phyloP scores from a whole-genome alignment of 495 filamentous ascomycete species.

The Aspergillus nanangensis region DNA sequence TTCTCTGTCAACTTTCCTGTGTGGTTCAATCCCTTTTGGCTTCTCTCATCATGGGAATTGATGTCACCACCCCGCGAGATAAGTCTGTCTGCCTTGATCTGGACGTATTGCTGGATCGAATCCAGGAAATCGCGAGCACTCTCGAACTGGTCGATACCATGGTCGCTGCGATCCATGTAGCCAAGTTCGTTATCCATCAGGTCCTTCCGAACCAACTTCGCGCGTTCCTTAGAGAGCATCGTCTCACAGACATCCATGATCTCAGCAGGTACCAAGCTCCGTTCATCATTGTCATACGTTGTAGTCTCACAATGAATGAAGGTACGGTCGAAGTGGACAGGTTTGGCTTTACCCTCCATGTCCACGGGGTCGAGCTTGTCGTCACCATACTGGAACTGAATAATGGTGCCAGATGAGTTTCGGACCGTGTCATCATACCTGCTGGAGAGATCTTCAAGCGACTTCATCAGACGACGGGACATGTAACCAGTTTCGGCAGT shows the following conservation, averaged over 20 bases:
- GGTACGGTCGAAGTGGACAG: slow-evolving; percentile 88
- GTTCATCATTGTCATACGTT: slow-evolving; percentile 74
- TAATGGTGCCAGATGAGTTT: slow-evolving; percentile 76
- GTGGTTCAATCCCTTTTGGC: slow-evolving; percentile 52
- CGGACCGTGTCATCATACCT: slow-evolving; percentile 93
- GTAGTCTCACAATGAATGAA: slow-evolving; percentile 77
- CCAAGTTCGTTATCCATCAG: slow-evolving; percentile 46
- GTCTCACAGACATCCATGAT: slow-evolving; percentile 61
- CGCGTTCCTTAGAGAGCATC: slow-evolving; percentile 59
- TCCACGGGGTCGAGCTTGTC: slow-evolving; percentile 93
- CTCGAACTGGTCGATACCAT: slow-evolving; percentile 77
- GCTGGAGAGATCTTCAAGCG: slow-evolving; percentile 86
- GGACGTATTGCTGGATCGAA: slow-evolving; percentile 67
- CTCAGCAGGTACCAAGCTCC: slow-evolving; percentile 66
- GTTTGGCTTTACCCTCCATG: slow-evolving; percentile 93
- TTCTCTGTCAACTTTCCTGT: slow-evolving; percentile 74
- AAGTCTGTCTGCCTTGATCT: slow-evolving; percentile 51
- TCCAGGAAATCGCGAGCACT: slow-evolving; percentile 78
- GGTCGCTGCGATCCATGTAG: slow-evolving; percentile 61
- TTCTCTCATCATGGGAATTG: slow-evolving; percentile 33
- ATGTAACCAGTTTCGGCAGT: slow-evolving; percentile 99
- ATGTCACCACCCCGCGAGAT: slow-evolving; percentile 35
- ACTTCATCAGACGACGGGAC: slow-evolving; percentile 98
- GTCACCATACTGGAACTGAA: slow-evolving; percentile 96
- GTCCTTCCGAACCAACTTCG: slow-evolving; percentile 57